Conservation (phyloP, 2,329 filamentous ascomycete species). For the Fusarium xyrophilum region DNA sequence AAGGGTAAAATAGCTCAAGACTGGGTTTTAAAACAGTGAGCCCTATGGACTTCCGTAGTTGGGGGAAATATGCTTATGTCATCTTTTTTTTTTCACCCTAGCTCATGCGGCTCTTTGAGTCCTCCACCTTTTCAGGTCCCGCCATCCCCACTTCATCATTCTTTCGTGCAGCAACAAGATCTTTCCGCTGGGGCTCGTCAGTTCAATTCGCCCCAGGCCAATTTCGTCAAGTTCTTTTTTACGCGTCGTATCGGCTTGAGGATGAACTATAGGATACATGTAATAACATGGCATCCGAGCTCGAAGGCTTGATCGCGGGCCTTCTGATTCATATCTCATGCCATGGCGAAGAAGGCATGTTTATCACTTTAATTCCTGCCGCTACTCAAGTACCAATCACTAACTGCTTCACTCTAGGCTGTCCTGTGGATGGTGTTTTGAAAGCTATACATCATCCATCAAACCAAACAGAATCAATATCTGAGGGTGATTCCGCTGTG, state of each 20-base stretch:
- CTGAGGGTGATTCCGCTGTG: conserved; percentile 19
- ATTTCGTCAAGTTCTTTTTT: conserved; percentile 31
- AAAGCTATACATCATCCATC: conserved; percentile 43
- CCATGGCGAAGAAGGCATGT: conserved; percentile 49
- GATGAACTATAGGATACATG: conserved; percentile 38
- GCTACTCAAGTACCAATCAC: background rate
- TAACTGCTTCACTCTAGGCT: conserved; percentile 39
- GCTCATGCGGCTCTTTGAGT: background rate
- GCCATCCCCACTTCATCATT: conserved; percentile 34
- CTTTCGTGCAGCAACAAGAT: conserved; percentile 31
- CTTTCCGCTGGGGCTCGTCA: conserved; percentile 30
- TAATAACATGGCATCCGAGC: conserved; percentile 48
- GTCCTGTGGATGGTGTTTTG: conserved; percentile 44
- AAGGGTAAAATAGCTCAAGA: too few relatives aligned
- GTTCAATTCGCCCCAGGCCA: conserved; percentile 42
- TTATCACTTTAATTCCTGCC: background rate
- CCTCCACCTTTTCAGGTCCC: conserved; percentile 22
- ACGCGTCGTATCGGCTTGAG: conserved; percentile 26
- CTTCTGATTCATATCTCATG: conserved; percentile 49
- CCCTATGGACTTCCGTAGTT: too few relatives aligned
- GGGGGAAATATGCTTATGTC: conserved; percentile 32
- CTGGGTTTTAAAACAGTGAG: too few relatives aligned
- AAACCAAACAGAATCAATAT: conserved; percentile 22
- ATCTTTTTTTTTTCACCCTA: background rate
- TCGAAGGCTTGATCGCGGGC: conserved; percentile 49